A percentile compares a stretch with the other conserved stretches of the same genome.
Evolutionary conservation across 78 protist species (phyloP).

Genomic region (Diacronema lutheri): DNA sequence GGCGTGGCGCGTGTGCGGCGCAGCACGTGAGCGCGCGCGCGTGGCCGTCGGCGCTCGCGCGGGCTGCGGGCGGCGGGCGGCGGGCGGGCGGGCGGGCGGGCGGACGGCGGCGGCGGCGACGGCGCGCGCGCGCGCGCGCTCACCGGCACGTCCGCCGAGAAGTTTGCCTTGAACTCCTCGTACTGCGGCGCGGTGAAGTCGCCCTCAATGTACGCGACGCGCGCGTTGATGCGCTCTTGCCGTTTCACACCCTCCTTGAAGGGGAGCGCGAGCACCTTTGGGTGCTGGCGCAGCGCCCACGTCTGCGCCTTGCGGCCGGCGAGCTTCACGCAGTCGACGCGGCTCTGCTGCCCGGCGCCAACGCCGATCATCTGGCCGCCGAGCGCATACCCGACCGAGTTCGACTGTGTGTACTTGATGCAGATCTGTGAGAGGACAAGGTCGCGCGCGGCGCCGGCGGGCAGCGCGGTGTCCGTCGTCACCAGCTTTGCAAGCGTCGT

Average conservation of each 20-base stretch:
- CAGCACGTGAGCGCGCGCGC: no score
- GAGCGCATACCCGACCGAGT: slow-evolving; percentile 63
- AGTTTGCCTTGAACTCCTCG: slow-evolving; percentile 18
- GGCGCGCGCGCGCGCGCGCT: slow-evolving; percentile 2
- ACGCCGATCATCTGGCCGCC: slow-evolving; percentile 77
- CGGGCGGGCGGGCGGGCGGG: slow-evolving; percentile 15
- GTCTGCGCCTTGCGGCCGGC: slow-evolving; percentile 73
- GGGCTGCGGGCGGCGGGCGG: no score
- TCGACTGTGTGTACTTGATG: slow-evolving; percentile 69
- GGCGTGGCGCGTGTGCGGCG: no score
- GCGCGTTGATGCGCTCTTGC: slow-evolving; percentile 60
- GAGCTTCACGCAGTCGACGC: slow-evolving; percentile 76
- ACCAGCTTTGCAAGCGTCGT: slow-evolving; percentile 24
- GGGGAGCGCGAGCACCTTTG: slow-evolving; percentile 59
- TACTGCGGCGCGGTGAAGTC: slow-evolving; percentile 36
- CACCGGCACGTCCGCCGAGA: slow-evolving; percentile 9
- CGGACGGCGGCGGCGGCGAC: no score
- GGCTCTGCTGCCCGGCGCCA: slow-evolving; percentile 83
- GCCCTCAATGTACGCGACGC: slow-evolving; percentile 45
- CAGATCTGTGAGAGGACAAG: slow-evolving; percentile 49
- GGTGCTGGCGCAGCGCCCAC: slow-evolving; percentile 70
- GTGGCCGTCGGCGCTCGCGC: no score
- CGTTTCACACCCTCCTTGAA: slow-evolving; percentile 55
- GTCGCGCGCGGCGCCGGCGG: slow-evolving; percentile 60
- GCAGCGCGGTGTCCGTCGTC: slow-evolving; percentile 37